These are phyloP conservation scores for Alectoria sarmentosa DNA, from an alignment of 495 filamentous ascomycete species.

Conservation along the genomic window DNA sequence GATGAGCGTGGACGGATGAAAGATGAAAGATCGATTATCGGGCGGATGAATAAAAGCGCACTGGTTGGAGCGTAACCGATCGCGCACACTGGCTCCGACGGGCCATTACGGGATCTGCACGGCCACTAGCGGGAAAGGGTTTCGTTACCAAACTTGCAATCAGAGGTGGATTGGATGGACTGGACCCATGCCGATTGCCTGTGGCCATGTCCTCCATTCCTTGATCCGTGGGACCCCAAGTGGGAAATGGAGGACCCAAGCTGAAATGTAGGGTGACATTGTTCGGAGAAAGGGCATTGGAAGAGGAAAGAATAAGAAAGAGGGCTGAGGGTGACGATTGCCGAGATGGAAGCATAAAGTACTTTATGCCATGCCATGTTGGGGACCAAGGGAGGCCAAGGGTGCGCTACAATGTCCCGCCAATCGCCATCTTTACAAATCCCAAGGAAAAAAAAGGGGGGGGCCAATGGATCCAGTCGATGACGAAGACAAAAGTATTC, in stretches of 20 bases:
- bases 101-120: slow-evolving; percentile 19
- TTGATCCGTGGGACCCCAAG: slow-evolving; percentile 4
- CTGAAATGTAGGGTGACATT: not conserved
- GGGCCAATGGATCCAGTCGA: not conserved
- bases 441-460: not conserved
- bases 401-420: no score
- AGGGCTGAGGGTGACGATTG: not conserved
- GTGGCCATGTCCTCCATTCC: not conserved
- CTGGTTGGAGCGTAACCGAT: slow-evolving; percentile 6
- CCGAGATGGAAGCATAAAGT: not conserved
- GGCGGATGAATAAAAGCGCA: not conserved
- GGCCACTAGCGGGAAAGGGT: slow-evolving; percentile 18
- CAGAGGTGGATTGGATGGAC: no score
- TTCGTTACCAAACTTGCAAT: slow-evolving; percentile 21
- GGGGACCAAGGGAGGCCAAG: not conserved
- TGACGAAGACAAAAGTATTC: no score
- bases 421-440: no score
- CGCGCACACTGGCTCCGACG: slow-evolving; percentile 11
- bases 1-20: no score
- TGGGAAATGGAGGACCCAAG: not conserved
- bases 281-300: slow-evolving; percentile 5
- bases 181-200: not conserved
- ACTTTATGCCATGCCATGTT: not conserved
- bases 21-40: not conserved
- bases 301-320: not conserved